phyloP scores from a whole-genome alignment of 306 rosid species.

The Cicer pinnatifidum region DNA sequence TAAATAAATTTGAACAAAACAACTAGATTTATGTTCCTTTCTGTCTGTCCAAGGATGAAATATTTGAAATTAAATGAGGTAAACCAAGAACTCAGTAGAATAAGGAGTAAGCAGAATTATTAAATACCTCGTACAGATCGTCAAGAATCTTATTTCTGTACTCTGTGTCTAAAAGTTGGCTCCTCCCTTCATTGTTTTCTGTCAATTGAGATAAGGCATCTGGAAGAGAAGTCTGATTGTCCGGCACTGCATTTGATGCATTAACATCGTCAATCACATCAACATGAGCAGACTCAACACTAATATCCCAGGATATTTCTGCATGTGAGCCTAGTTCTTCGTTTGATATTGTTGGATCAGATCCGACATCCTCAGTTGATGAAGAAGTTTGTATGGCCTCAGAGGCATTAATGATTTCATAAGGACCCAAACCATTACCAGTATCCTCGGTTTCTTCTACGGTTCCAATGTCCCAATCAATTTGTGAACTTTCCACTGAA shows the following conservation, averaged over 20 bases:
- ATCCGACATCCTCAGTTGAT: constrained; percentile 54
- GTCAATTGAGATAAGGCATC: constrained; percentile 51
- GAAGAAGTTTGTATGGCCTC: constrained; percentile 58
- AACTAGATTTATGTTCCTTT: constrained; percentile 14
- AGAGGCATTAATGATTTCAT: constrained; percentile 82
- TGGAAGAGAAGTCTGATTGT: constrained; percentile 55
- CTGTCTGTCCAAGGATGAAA: constrained; percentile 1
- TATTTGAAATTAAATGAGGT: constrained; percentile 14
- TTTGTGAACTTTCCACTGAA: constrained; percentile 77
- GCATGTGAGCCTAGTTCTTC: constrained; percentile 48
- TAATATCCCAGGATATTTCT: constrained; percentile 83
- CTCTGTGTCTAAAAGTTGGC: constrained; percentile 85
- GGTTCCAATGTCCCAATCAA: constrained; percentile 89
- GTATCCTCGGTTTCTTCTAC: constrained; percentile 78
- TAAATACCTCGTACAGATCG: constrained; percentile 80
- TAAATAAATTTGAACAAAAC: constrained; percentile 11
- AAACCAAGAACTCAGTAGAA: constrained; percentile 3
- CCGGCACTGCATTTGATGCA: constrained; percentile 51
- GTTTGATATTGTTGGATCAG: constrained; percentile 52
- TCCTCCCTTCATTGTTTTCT: constrained; percentile 65
- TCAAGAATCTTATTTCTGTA: constrained; percentile 89
- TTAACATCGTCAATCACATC: constrained; percentile 67
- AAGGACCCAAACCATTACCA: constrained; percentile 88
- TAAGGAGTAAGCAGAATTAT: constrained; percentile 14
- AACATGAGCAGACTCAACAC: constrained; percentile 82